phyloP scores from a whole-genome alignment of 2,329 filamentous ascomycete genomes.

The Sordariomycetes sp. region DNA sequence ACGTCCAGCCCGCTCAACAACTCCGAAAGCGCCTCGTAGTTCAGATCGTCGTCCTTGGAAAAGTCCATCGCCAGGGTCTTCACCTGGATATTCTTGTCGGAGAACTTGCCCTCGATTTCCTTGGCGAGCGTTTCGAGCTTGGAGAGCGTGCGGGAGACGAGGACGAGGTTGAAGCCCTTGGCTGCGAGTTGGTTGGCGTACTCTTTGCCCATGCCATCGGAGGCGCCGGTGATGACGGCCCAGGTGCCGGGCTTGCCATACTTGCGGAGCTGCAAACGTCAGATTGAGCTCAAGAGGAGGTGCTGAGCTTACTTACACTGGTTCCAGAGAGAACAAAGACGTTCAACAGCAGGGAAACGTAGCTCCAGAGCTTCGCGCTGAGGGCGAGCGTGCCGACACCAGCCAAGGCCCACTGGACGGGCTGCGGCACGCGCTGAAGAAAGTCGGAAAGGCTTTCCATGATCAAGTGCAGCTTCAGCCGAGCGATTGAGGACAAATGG shows the following conservation, averaged over 20 bases:
- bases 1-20: constrained; percentile 68
- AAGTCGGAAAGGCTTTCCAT: constrained; percentile 19
- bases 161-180: constrained; percentile 89
- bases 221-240: constrained; percentile 91
- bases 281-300: constrained; percentile 2
- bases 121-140: constrained; percentile 73
- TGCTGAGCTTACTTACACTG: constrained; percentile 36
- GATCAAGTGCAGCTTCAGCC: background rate
- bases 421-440: constrained; percentile 28
- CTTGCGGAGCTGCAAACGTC: constrained; percentile 58
- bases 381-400: constrained; percentile 51
- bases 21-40: constrained; percentile 67
- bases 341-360: constrained; percentile 53
- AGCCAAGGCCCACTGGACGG: constrained; percentile 36
- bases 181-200: constrained; percentile 82
- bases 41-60: constrained; percentile 63
- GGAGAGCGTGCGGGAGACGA: constrained; percentile 89
- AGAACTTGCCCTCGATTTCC: constrained; percentile 65
- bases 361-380: constrained; percentile 45
- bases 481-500: too few relatives aligned
- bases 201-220: constrained; percentile 94
- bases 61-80: constrained; percentile 91
- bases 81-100: constrained; percentile 52
- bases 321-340: constrained; percentile 59
- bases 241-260: constrained; percentile 90